Conservation (phyloP, 305 asterid species). For the Caryopteris hybrid region DNA sequence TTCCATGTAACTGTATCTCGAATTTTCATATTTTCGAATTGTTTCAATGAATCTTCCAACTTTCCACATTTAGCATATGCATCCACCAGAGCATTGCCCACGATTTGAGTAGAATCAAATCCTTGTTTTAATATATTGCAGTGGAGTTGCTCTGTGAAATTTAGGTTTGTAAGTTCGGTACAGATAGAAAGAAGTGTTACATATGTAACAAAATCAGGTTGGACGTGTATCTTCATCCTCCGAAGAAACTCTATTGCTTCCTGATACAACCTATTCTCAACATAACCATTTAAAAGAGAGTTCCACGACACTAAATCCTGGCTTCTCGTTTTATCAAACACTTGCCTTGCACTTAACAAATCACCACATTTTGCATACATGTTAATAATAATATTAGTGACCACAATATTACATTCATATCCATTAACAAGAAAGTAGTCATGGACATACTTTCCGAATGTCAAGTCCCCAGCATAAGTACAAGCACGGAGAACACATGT, state of each 20-base stretch:
- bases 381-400: too few relatives aligned
- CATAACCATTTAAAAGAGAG: slow-evolving; percentile 63
- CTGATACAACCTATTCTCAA: slow-evolving; percentile 34
- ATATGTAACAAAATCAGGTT: slow-evolving; percentile 62
- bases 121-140: slow-evolving; percentile 60
- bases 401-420: slow-evolving; percentile 41
- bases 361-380: slow-evolving; percentile 84
- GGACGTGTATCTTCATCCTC: slow-evolving; percentile 44
- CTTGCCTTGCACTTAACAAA: slow-evolving; percentile 40
- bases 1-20: slow-evolving; percentile 79
- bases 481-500: slow-evolving; percentile 71
- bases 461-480: slow-evolving; percentile 47
- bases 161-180: slow-evolving; percentile 26
- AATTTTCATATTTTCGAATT: slow-evolving; percentile 57
- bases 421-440: slow-evolving; percentile 51
- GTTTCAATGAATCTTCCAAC: slow-evolving; percentile 51
- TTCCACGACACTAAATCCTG: slow-evolving; percentile 81
- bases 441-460: slow-evolving; percentile 53
- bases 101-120: slow-evolving; percentile 41
- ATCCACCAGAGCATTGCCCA: slow-evolving; percentile 70
- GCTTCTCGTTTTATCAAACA: slow-evolving; percentile 52
- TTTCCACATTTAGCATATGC: slow-evolving; percentile 65
- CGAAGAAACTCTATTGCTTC: slow-evolving; percentile 56
- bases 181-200: slow-evolving; percentile 53
- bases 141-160: slow-evolving; percentile 52